Evolutionary conservation across 148 eudicot species (phyloP).

Genomic region (Linanthus parryae): DNA sequence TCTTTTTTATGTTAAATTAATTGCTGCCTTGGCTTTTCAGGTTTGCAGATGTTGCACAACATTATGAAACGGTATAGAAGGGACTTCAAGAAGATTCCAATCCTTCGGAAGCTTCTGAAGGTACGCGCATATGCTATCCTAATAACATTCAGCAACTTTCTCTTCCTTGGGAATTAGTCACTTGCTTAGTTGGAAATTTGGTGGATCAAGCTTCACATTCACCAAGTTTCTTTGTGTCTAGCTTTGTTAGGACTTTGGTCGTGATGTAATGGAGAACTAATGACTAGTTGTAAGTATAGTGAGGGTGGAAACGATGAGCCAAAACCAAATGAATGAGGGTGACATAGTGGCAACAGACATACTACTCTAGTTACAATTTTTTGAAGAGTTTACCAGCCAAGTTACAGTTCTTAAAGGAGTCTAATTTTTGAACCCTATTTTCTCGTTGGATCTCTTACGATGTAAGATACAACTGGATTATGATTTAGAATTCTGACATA

Average conservation of each 20-base stretch:
- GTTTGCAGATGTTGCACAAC: conserved; percentile 95
- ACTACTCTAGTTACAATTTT: background rate
- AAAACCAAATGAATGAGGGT: background rate
- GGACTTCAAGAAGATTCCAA: conserved; percentile 77
- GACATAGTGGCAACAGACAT: background rate
- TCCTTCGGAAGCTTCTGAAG: conserved; percentile 92
- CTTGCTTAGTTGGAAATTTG: background rate
- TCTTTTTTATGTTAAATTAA: background rate
- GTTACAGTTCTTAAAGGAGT: background rate
- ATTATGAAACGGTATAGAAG: conserved; percentile 78
- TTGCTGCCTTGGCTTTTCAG: conserved; percentile 27
- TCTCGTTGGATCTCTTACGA: background rate
- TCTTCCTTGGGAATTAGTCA: background rate
- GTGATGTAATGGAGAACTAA: no score
- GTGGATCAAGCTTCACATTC: background rate
- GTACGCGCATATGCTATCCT: conserved; percentile 17
- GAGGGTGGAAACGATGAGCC: background rate
- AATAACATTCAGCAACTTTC: background rate
- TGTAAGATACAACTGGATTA: background rate
- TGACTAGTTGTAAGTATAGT: no score
- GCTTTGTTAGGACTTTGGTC: no score
- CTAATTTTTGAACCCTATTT: background rate
- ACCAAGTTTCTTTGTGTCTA: no score
- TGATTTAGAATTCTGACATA: conserved; percentile 1
- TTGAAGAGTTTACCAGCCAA: background rate